A percentile compares a stretch with the other conserved stretches of the same genome.
Evolutionary conservation across 495 filamentous ascomycete species (phyloP).

Genomic region (Gamarada debralockiae): DNA sequence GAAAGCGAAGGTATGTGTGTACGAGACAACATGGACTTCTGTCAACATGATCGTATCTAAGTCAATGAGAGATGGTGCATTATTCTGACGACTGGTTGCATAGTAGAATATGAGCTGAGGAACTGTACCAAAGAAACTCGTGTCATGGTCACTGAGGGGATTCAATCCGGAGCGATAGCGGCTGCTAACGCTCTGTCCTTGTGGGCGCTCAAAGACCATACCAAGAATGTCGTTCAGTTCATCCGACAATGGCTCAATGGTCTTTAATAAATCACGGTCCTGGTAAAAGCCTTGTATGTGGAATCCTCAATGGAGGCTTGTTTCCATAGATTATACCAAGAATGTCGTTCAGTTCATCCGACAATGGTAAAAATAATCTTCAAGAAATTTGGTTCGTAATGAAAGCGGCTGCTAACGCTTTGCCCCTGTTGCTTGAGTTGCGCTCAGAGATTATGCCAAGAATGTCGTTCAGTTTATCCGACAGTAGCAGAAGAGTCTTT

Average conservation of each 20-base stretch:
- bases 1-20: too few relatives aligned
- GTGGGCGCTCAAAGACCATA: constrained; percentile 84
- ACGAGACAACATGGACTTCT: too few relatives aligned
- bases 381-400: constrained; percentile 79
- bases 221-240: constrained; percentile 87
- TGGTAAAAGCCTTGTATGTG: constrained; percentile 88
- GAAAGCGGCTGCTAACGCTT: too few relatives aligned
- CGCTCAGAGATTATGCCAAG: constrained; percentile 85
- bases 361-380: constrained; percentile 90
- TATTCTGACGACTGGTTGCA: too few relatives aligned
- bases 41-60: too few relatives aligned
- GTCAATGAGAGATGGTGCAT: too few relatives aligned
- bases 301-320: constrained; percentile 88
- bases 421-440: constrained; percentile 80
- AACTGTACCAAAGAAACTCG: too few relatives aligned
- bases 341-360: constrained; percentile 84
- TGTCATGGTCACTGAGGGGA: too few relatives aligned
- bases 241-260: constrained; percentile 86
- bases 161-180: too few relatives aligned
- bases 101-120: too few relatives aligned
- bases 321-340: constrained; percentile 87
- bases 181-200: too few relatives aligned
- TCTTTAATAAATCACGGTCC: constrained; percentile 81
- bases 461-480: constrained; percentile 84
- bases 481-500: constrained; percentile 87